A percentile compares a stretch with the other conserved stretches of the same genome.
These are phyloP conservation scores for Sanghuangporus sanghuang DNA, from an alignment of 1,284 basidiomycete species.

Conservation along the genomic window DNA sequence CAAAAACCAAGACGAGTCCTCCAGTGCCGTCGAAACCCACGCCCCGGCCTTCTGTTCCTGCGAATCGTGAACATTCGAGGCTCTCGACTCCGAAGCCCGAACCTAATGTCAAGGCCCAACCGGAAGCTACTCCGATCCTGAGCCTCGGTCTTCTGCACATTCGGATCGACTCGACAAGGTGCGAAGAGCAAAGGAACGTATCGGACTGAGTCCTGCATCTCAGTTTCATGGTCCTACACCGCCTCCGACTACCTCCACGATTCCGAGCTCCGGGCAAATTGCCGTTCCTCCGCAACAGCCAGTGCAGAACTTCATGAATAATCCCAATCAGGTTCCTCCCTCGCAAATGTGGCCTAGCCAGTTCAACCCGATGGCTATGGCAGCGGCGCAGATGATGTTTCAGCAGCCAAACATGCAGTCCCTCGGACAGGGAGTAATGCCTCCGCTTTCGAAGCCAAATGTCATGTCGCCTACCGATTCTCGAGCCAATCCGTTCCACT, in stretches of 20 bases:
- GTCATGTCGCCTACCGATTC: neutral
- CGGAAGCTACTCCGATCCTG: neutral
- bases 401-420: neutral
- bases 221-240: neutral
- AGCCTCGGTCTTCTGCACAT: neutral
- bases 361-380: neutral
- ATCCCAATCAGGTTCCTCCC: neutral
- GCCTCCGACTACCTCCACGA: neutral
- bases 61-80: neutral
- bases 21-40: neutral
- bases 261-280: neutral
- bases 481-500: neutral
- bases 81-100: neutral
- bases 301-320: neutral
- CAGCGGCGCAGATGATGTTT: neutral
- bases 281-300: neutral
- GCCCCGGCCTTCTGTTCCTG: neutral
- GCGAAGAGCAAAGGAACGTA: slow-evolving; percentile 8
- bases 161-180: slow-evolving; percentile 6
- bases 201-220: neutral
- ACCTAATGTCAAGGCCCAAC: neutral
- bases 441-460: neutral
- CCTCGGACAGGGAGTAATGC: neutral
- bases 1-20: neutral
- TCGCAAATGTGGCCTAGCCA: neutral